A percentile compares a stretch with the other conserved stretches of the same genome.
Conservation (phyloP, 1,284 basidiomycete genomes). For the Ceratobasidium sp. region DNA sequence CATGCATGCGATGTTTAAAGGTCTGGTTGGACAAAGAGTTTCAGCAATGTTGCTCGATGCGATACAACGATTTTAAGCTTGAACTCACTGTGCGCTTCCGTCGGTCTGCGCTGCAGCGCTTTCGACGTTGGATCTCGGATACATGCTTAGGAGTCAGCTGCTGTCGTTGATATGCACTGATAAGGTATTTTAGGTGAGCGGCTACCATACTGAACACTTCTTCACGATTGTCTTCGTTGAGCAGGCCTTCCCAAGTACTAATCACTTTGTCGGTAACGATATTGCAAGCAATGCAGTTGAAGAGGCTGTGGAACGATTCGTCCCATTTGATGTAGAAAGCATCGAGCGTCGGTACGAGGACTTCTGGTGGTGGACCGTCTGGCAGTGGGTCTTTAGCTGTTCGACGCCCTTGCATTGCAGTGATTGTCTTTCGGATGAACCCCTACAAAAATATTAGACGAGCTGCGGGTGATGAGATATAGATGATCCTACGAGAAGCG, state of each 20-base stretch:
- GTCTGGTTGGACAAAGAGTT: no score
- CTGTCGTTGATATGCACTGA: neutral
- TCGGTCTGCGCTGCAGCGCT: slow-evolving; percentile 1
- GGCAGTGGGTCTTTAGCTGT: neutral
- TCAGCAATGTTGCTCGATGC: no score
- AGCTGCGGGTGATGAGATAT: no score
- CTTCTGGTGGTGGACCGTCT: neutral
- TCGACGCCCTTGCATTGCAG: no score
- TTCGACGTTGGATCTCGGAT: neutral
- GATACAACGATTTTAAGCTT: neutral
- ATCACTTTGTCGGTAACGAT: neutral
- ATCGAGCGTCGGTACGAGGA: neutral
- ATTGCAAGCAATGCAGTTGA: slow-evolving; percentile 1
- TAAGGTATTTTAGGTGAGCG: neutral
- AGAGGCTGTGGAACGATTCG: neutral
- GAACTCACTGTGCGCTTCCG: slow-evolving; percentile 3
- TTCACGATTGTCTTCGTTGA: neutral
- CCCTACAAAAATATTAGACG: no score
- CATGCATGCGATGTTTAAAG: slow-evolving; percentile 8
- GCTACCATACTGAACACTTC: neutral
- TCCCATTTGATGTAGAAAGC: neutral
- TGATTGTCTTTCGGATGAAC: no score
- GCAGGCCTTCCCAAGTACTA: neutral
- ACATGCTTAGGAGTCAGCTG: slow-evolving; percentile 1
- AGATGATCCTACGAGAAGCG: no score